Base-by-base conservation (phyloP, 1,284 basidiomycete species). In the Naganishia liquefaciens region DNA sequence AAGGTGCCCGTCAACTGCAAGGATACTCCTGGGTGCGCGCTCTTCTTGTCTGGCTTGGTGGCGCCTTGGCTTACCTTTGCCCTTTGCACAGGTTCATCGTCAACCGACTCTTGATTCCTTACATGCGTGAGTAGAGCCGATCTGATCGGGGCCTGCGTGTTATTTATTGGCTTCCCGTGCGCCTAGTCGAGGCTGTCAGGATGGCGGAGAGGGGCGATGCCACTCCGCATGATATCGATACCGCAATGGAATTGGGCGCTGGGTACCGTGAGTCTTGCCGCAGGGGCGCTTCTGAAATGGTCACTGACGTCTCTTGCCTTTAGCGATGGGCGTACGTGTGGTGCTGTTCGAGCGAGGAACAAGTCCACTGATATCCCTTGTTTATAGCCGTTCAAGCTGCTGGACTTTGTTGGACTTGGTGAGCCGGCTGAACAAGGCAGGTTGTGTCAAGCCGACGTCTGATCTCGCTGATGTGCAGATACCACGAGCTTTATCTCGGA, bases 201-300 rank as follows among this genome's bases (percentile, higher is more conserved):
- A 83, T 85, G 79, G 77, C 84, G 23, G 84, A 85, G 73, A 79
- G 84, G 37, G 83, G 83, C 17, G 84, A 85, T 61, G 84, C 84
- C 0, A 80, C 82, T 10, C 74, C 81, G 15, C 79, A 83, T 74
- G 84, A 85, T 73, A 80, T 85, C 64, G 84, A 85, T 73, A 81
- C 77, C 13, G 84, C 84, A 42, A 85, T 85, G 84, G 83, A 84
- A 75, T 79, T 85, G 28, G 84, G 84, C 33, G 83, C 83, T 17
- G 84, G 84, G 15, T 77, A 79, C 71, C 78, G 76, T 78, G 64
- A 75, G 76, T 72, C 27, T n/a, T 74, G n/a, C 25, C 46, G 61
- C 30, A 1, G 13, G 5, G 10, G 27, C n/a, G n/a, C 21, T 10
- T 10, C 30, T 5, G 30, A 33, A 10, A 33, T 33, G 30, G 30